Base-by-base conservation (phyloP, 2,329 filamentous ascomycete species). In the Mycogone perniciosa region DNA sequence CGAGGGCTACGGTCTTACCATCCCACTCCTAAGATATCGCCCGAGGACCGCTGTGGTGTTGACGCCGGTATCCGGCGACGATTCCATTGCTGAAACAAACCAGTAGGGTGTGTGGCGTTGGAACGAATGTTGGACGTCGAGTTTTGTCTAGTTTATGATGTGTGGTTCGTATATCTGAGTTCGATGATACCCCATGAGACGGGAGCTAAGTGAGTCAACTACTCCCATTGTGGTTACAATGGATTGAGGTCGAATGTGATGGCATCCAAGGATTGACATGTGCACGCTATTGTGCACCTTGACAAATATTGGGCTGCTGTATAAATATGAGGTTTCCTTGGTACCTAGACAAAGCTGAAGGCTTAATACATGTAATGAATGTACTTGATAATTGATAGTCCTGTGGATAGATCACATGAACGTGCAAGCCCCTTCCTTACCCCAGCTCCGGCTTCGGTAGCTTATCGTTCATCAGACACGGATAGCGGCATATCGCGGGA, bases 1-100 rank as follows among this genome's bases (percentile, higher is more conserved):
- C 0, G 77, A 85, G 54, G 81, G 84, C 10, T 99, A 99, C 64
- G 86, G 91, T 7, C 73, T 99, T 44, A 85, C 89, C 2, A 83
- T 99, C n/a, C 93, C 93, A 9, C 73, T 79, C 29, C 74, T 96
- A 39, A 54, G 72, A 64, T 72, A 68, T 34, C 48, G 52, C 1
- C 52, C 57, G 58, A 54, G 26, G 54, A 59, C 33, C 26, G 44
- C 44, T 7, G 39, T 48, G 45, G 57, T 62, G 4, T 59, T 60
- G n/a, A 61, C 59, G 33, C 54, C 59, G 6, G 49, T 52, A 7
- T 50, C 53, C 42, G 35, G 49, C 38, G 8, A 40, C 48, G 31
- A 50, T 44, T n/a, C 46, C 30, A 11, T 10, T 10, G 10, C 27
- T 27, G 39, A 29, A 26, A 6, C 50, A 9, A 52, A 45, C 45